Percentiles rank a stretch among this genome's conserved stretches.
These are phyloP conservation scores for Stenocarpella maydis DNA, from an alignment of 2,329 filamentous ascomycete species.

Conservation along the genomic window DNA sequence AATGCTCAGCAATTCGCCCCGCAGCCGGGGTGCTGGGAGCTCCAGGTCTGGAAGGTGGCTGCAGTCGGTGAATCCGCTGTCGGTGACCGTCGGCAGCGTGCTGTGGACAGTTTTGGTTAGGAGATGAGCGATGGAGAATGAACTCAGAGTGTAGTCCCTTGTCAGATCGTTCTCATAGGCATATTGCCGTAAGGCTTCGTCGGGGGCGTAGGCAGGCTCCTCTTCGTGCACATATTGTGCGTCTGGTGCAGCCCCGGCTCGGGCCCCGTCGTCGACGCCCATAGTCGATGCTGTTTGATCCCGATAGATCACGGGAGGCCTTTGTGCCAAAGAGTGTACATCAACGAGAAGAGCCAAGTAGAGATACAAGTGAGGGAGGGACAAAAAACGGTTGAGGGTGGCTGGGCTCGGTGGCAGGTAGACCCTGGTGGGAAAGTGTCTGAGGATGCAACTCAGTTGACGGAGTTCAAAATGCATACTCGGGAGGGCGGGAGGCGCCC, in stretches of 20 bases:
- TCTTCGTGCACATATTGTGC: neutral
- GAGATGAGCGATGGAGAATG: slow-evolving; percentile 31
- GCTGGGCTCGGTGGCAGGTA: neutral
- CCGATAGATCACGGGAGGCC: neutral
- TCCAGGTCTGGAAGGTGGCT: slow-evolving; percentile 21
- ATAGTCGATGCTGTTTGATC: neutral
- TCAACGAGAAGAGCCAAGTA: neutral
- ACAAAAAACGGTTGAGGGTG: neutral
- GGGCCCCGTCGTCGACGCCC: neutral
- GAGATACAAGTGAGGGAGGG: neutral
- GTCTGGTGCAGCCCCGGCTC: neutral
- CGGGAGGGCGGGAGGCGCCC: neutral
- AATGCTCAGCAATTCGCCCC: neutral
- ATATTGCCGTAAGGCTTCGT: slow-evolving; percentile 20
- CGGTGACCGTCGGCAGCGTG: slow-evolving; percentile 20
- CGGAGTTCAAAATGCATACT: neutral
- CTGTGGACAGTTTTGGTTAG: slow-evolving; percentile 16
- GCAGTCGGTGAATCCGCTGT: slow-evolving; percentile 27
- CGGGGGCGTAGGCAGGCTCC: neutral
- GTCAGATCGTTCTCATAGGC: slow-evolving; percentile 32
- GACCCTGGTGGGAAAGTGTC: neutral
- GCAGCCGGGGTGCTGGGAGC: neutral
- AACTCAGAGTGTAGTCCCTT: slow-evolving; percentile 27
- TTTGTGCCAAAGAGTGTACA: neutral
- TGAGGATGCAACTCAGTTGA: neutral